Percentiles rank a stretch among this genome's conserved stretches.
phyloP scores from a whole-genome alignment of 176 grass and related monocot genomes.

The Miscanthus lutarioriparius region DNA sequence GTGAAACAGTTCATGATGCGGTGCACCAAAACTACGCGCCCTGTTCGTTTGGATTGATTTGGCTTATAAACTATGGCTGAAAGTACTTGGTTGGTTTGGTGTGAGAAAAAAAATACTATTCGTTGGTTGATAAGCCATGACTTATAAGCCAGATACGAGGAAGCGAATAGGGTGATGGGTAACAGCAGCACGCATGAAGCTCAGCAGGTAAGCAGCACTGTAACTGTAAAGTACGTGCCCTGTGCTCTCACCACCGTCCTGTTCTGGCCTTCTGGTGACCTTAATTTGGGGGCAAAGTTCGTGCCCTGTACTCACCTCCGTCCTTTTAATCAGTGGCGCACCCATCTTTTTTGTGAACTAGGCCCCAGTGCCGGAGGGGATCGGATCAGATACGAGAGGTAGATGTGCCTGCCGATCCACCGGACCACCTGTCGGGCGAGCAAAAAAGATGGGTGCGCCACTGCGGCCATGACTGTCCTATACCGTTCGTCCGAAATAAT shows the following conservation, averaged over 20 bases:
- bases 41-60: no score
- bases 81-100: no score
- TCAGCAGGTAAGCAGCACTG: conserved; percentile 1
- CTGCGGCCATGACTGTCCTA: neutral
- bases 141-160: no score
- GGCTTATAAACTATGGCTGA: no score
- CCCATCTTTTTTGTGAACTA: neutral
- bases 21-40: neutral
- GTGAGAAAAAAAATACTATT: no score
- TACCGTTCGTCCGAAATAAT: neutral
- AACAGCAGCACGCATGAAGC: neutral
- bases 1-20: neutral
- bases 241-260: neutral
- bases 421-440: neutral
- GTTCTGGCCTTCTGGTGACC: neutral
- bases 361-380: neutral
- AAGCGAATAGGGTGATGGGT: no score
- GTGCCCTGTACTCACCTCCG: no score
- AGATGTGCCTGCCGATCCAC: conserved; percentile 1
- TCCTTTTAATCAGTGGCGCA: no score
- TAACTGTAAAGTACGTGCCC: neutral
- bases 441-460: neutral
- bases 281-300: neutral
- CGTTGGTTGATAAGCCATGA: no score
- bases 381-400: conserved; percentile 14